A percentile compares a stretch with the other conserved stretches of the same genome.
Conservation (phyloP, 805 yeast species). For the Lipomyces yamanashiensis region DNA sequence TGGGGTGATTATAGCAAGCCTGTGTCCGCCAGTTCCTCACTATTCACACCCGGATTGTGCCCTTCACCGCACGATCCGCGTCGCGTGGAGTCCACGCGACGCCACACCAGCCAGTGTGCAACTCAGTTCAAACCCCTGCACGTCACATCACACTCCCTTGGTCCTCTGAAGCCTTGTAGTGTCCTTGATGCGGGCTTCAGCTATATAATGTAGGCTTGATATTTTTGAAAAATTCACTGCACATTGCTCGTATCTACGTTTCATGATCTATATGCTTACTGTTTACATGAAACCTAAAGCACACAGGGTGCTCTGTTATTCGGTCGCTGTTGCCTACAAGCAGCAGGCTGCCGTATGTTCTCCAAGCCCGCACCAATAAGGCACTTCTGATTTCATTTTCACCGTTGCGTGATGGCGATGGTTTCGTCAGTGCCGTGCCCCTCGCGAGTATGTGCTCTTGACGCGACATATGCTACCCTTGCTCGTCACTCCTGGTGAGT, state of each 20-base stretch:
- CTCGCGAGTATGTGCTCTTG: not conserved
- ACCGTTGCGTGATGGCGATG: not conserved
- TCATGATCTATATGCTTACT: not conserved
- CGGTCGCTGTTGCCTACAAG: not conserved
- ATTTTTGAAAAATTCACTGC: too few species aligned
- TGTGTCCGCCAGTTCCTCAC: not conserved
- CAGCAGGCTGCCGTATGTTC: not conserved
- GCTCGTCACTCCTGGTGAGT: not conserved
- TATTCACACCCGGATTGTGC: not conserved
- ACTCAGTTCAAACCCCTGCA: not conserved
- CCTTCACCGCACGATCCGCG: slow-evolving; percentile 20
- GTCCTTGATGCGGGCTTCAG: too few species aligned
- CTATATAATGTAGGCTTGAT: too few species aligned
- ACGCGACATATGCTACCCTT: not conserved
- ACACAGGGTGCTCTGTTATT: not conserved
- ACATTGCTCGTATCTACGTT: not conserved
- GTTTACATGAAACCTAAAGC: too few species aligned
- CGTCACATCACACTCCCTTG: not conserved
- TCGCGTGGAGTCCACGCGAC: slow-evolving; percentile 27
- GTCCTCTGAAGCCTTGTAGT: not conserved
- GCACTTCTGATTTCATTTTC: not conserved
- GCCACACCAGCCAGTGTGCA: slow-evolving; percentile 3
- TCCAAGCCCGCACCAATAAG: not conserved
- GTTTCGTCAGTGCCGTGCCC: slow-evolving; percentile 6
- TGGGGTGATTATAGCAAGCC: not conserved